Evolutionary conservation across 768 basidiomycete species (phyloP).

Genomic region (Leccinellum albellum): DNA sequence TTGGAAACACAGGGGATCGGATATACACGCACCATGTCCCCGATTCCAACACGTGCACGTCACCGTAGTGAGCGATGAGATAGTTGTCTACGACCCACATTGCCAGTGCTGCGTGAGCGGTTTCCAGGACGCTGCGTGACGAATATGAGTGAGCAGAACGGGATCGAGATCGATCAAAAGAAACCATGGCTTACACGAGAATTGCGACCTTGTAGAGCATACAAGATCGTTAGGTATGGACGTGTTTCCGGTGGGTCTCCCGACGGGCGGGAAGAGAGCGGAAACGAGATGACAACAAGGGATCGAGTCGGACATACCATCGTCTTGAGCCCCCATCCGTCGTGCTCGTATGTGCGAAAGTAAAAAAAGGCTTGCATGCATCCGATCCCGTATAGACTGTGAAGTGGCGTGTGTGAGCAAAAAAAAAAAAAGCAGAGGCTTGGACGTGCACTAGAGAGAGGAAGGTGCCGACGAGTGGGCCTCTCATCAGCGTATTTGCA

Average conservation of each 20-base stretch:
- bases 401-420: background rate
- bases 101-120: conserved; percentile 17
- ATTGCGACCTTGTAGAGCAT: conserved; percentile 16
- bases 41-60: conserved; percentile 6
- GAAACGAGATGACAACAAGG: background rate
- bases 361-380: conserved; percentile 29
- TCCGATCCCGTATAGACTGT: conserved; percentile 28
- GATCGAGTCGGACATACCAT: conserved; percentile 12
- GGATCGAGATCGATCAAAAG: background rate
- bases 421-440: no score
- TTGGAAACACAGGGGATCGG: background rate
- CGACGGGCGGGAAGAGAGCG: background rate
- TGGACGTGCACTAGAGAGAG: conserved; percentile 14
- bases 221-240: background rate
- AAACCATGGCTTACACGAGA: conserved; percentile 11
- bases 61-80: conserved; percentile 17
- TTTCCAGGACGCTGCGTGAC: conserved; percentile 19
- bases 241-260: background rate
- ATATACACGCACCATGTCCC: conserved; percentile 19
- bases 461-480: conserved; percentile 27
- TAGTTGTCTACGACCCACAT: conserved; percentile 26
- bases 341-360: conserved; percentile 22
- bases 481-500: conserved; percentile 18
- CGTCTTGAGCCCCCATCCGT: conserved; percentile 16
- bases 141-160: background rate